Conservation (phyloP, 139 green algal species). For the Protoeuglena noctilucae region DNA sequence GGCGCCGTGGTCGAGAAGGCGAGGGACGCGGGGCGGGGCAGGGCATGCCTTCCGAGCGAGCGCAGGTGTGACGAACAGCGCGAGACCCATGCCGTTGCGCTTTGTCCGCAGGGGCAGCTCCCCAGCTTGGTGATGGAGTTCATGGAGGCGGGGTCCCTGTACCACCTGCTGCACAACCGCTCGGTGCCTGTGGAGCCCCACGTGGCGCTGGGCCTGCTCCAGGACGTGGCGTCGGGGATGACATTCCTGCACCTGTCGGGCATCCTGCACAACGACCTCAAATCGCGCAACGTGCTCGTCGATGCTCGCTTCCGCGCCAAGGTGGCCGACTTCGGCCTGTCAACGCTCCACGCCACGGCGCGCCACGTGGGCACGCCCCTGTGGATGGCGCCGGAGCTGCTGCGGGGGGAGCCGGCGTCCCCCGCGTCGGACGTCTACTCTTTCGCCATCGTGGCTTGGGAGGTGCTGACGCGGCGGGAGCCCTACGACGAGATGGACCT, state of each 20-base stretch:
- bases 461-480: conserved; percentile 2
- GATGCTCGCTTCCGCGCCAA: conserved; percentile 6
- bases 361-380: neutral
- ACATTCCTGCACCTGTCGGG: conserved; percentile 6
- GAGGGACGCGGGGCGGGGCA: too few relatives aligned
- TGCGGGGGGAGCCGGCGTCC: conserved; percentile 3
- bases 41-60: too few relatives aligned
- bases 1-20: neutral
- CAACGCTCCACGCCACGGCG: neutral
- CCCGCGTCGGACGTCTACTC: conserved; percentile 5
- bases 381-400: conserved; percentile 10
- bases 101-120: too few relatives aligned
- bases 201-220: neutral
- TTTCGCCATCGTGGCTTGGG: conserved; percentile 4
- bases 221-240: conserved; percentile 10
- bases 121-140: conserved; percentile 1
- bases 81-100: too few relatives aligned
- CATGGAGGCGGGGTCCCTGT: neutral
- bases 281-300: conserved; percentile 5
- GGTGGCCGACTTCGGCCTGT: conserved; percentile 7
- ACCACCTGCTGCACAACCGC: conserved; percentile 1
- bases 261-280: conserved; percentile 9
- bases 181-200: neutral
- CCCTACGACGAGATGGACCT: conserved; percentile 4
- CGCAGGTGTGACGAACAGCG: too few relatives aligned